Evolutionary conservation across 768 basidiomycete species (phyloP), one percentile per base, ranked within the genome.

Genomic region (Rhodosporidiobolus odoratus): DNA sequence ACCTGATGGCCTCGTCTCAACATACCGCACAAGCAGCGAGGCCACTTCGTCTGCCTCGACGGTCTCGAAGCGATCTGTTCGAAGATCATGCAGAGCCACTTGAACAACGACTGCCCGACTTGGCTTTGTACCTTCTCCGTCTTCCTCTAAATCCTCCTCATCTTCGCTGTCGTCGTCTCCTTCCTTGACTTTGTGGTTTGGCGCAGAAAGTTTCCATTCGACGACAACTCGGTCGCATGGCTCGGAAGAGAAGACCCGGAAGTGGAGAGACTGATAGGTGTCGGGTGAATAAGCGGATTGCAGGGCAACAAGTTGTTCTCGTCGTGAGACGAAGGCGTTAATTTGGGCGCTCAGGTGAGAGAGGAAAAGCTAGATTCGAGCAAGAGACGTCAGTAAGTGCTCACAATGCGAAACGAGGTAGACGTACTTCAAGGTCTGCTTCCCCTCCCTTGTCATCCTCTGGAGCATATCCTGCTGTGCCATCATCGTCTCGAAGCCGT

Each of bases 321-420:
- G 66, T 2, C 59, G 50, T 6, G 66, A 60, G 34, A 67, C 25
- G 40, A 32, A 37, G 40, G 66, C 58, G 59, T 67, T 61, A 30
- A 67, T 40, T 58, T 56, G 56, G 27, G 50, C 21, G 9, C 15
- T 19, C 4, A 67, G 66, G 38, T 48, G 59, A 3, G 66, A 52
- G 17, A 67, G 59, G 43, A 67, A 67, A 43, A 67, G 59, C 66
- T 67, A 59, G 7, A 34, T 8, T n/a, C n/a, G n/a, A n/a, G n/a
- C 30, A 50, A 40, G 35, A 32, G 57, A 38, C 6, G 48, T 3
- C 32, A 23, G 32, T 25, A 15, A 25, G 45, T 48, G n/a, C 12
- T 5, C 13, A n/a, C 4, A n/a, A 1, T 6, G 25, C 15, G 25
- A 32, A 16, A 19, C 35, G 37, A 12, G 27, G 25, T 4, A 10